phyloP scores from a whole-genome alignment of 2,329 filamentous ascomycete species.

The Apiospora arundinis region DNA sequence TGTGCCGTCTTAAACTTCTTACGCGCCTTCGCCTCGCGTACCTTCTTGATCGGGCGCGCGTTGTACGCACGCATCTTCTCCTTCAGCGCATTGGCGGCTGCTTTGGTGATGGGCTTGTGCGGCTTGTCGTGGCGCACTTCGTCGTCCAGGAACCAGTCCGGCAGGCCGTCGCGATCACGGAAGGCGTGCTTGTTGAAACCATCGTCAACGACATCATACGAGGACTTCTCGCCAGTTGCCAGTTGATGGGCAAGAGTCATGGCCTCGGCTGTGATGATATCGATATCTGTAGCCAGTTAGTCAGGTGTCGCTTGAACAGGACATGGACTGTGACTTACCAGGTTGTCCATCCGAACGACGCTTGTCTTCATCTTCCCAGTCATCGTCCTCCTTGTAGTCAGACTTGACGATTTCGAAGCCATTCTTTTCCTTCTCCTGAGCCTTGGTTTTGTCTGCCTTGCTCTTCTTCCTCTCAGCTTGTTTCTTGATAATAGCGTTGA shows the following conservation, averaged over 20 bases:
- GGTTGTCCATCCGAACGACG: constrained; percentile 67
- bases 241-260: constrained; percentile 97
- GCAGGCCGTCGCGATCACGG: constrained; percentile 88
- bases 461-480: constrained; percentile 30
- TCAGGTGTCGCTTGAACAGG: constrained; percentile 29
- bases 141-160: constrained; percentile 98
- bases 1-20: constrained; percentile 98
- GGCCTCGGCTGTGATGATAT: constrained; percentile 98
- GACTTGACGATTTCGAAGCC: constrained; percentile 69
- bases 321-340: constrained; percentile 48
- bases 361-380: constrained; percentile 73
- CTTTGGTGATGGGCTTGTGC: constrained; percentile 89
- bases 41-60: constrained; percentile 98
- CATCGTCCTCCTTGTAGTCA: constrained; percentile 49
- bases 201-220: constrained; percentile 83
- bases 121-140: constrained; percentile 82
- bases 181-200: constrained; percentile 93
- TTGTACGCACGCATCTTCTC: constrained; percentile 93
- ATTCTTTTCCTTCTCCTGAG: constrained; percentile 42
- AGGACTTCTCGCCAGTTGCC: constrained; percentile 83
- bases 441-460: constrained; percentile 31
- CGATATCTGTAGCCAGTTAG: constrained; percentile 69
- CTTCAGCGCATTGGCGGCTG: constrained; percentile 88
- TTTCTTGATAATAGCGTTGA: constrained; percentile 38
- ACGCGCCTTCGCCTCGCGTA: constrained; percentile 91